Percentiles rank a stretch among this genome's conserved stretches.
Evolutionary conservation across 2,329 filamentous ascomycete species (phyloP).

Genomic region (Aureobasidium sp.): DNA sequence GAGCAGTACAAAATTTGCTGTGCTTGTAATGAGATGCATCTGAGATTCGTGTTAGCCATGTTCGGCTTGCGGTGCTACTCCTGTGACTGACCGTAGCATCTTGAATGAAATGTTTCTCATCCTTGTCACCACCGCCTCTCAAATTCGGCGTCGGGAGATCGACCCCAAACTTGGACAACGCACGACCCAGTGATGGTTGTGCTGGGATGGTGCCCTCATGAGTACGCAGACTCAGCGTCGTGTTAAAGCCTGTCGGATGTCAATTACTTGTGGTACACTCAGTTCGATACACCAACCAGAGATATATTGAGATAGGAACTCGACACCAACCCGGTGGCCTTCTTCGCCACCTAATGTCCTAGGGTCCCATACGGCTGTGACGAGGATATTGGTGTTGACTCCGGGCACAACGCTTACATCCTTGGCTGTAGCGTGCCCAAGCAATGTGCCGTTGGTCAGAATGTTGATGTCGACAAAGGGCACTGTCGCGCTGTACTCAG

Average conservation of each 20-base stretch:
- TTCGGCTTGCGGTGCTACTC: not conserved
- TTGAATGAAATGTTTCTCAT: conserved; percentile 65
- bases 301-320: conserved; percentile 76
- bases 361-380: conserved; percentile 71
- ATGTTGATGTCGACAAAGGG: conserved; percentile 75
- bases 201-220: conserved; percentile 67
- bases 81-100: conserved; percentile 55
- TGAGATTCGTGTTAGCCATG: conserved; percentile 15
- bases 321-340: conserved; percentile 56
- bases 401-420: conserved; percentile 61
- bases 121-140: conserved; percentile 33
- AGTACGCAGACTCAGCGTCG: conserved; percentile 65
- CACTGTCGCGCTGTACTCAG: conserved; percentile 73
- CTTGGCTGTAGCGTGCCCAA: conserved; percentile 67
- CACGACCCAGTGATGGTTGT: conserved; percentile 63
- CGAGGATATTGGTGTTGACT: conserved; percentile 61
- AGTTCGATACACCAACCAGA: conserved; percentile 48
- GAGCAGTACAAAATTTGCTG: conserved; percentile 73
- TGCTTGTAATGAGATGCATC: conserved; percentile 79
- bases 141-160: conserved; percentile 66
- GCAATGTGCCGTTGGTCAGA: conserved; percentile 61
- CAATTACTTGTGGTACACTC: not conserved
- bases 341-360: conserved; percentile 52
- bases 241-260: conserved; percentile 58
- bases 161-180: conserved; percentile 64